These are phyloP conservation scores for Viridothelium virens DNA, from an alignment of 495 filamentous ascomycete species.

Conservation along the genomic window DNA sequence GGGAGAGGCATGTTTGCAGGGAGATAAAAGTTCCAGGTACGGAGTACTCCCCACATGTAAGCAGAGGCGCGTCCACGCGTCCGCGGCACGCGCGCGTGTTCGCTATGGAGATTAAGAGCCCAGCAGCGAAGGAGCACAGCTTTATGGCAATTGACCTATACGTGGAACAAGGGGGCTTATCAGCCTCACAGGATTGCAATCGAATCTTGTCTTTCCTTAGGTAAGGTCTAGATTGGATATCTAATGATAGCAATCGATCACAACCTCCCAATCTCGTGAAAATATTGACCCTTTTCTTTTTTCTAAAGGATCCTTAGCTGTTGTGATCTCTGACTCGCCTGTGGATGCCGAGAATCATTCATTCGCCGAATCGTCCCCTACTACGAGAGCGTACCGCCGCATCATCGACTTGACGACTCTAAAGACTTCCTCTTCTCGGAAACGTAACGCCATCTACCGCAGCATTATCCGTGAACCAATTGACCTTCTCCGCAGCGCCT, in stretches of 20 bases:
- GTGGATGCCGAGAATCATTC: too few relatives aligned
- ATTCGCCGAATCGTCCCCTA: too few relatives aligned
- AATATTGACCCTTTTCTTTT: too few relatives aligned
- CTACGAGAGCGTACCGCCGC: too few relatives aligned
- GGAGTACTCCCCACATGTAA: neutral
- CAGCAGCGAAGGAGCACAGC: too few relatives aligned
- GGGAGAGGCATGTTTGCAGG: constrained; percentile 2
- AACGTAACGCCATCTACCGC: constrained; percentile 79
- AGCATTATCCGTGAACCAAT: constrained; percentile 84
- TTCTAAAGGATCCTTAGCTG: too few relatives aligned
- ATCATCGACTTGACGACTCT: neutral
- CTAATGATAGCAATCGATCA: neutral
- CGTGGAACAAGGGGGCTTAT: too few relatives aligned
- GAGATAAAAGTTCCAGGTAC: neutral
- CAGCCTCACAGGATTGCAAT: too few relatives aligned
- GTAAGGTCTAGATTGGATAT: neutral
- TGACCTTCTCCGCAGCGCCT: constrained; percentile 71
- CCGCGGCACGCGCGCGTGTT: neutral
- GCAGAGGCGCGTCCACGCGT: neutral
- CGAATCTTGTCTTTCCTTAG: too few relatives aligned
- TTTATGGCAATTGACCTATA: too few relatives aligned
- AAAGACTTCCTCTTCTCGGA: constrained; percentile 55
- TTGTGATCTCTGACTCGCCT: too few relatives aligned
- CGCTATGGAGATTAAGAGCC: too few relatives aligned
- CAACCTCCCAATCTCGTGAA: neutral